Conservation (phyloP, 2,329 filamentous ascomycete genomes). For the Cladophialophora yegresii region DNA sequence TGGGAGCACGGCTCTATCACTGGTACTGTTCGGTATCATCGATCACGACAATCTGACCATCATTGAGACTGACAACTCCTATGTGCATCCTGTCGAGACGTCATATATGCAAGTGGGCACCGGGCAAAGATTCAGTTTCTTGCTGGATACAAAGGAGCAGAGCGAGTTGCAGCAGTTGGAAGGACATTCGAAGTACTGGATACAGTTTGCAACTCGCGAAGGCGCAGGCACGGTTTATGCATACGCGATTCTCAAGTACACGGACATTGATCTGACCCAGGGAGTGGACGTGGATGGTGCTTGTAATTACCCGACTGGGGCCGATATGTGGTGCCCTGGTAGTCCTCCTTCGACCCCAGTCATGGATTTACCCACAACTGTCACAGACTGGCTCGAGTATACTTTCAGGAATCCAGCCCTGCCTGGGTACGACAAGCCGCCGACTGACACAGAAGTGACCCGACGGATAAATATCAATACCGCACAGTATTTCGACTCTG, state of each 20-base stretch:
- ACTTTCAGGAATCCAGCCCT: constrained; percentile 31
- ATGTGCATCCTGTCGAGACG: constrained; percentile 40
- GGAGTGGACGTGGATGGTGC: constrained; percentile 1
- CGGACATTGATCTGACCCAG: constrained; percentile 7
- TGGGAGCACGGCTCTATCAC: constrained; percentile 59
- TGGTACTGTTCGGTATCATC: constrained; percentile 59
- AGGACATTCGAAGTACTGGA: constrained; percentile 53
- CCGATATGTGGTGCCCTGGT: constrained; percentile 1
- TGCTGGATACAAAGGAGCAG: constrained; percentile 56
- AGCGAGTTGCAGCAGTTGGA: constrained; percentile 34
- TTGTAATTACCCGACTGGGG: constrained; percentile 27
- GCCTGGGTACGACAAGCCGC: constrained; percentile 34
- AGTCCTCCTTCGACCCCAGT: constrained; percentile 24
- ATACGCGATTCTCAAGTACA: constrained; percentile 40
- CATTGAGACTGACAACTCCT: constrained; percentile 60
- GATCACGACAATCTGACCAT: constrained; percentile 59
- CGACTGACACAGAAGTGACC: constrained; percentile 48
- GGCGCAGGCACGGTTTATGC: constrained; percentile 32
- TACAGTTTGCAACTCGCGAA: constrained; percentile 42
- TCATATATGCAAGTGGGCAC: constrained; percentile 58
- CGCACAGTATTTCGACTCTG: constrained; percentile 35
- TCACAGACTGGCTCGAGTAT: constrained; percentile 37
- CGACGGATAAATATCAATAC: constrained; percentile 53
- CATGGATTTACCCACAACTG: constrained; percentile 31
- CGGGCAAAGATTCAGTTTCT: constrained; percentile 62